Base-by-base conservation (phyloP, 352 stramenopile species). In the Pythium biforme region DNA sequence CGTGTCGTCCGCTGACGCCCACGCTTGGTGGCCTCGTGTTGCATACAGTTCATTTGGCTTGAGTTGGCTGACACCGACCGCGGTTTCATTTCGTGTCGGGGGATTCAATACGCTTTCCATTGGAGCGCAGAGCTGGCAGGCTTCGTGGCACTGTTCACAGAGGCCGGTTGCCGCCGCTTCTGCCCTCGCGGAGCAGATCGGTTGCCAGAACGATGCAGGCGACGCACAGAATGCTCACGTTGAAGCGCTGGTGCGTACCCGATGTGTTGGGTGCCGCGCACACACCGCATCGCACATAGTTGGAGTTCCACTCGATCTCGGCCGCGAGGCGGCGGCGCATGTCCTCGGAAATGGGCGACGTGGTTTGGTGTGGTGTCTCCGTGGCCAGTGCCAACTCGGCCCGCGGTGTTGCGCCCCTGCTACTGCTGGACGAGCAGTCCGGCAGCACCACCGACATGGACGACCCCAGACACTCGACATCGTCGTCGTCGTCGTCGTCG, bases 401-500 rank as follows among this genome's bases (percentile, higher is more conserved):
- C n/a, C n/a, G n/a, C n/a, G 34, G 6, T 11, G 34, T 40, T 17
- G 34, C 15, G 34, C 14, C 34, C 4, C 19, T 39, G 47, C 26
- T 29, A 7, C 19, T 39, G 47, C 26, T 29, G n/a, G 45, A 33
- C 45, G 20, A 29, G 45, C 20, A 14, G 10, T 11, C 8, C 22
- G 45, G 20, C 6, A 31, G 4, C 3, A 27, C 27, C 9, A 2
- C 27, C 7, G 48, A 27, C 29, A 41, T 12, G 1, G 56, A 60
- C 20, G 60, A 62, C 1, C 60, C 60, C 5, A 67, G 52, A n/a
- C 48, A 67, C 52, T 67, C 27, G 46, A 67, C 52, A 19, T 67
- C 60, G 53, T 67, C 60, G 19, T 67, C 60, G 33, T 55, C 47
- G 19, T 33, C 29, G 20, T 46, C 41, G 15, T 59, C 17, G 1